These are phyloP conservation scores for Boletus rubropictus DNA, from an alignment of 768 basidiomycete species.

Conservation along the genomic window DNA sequence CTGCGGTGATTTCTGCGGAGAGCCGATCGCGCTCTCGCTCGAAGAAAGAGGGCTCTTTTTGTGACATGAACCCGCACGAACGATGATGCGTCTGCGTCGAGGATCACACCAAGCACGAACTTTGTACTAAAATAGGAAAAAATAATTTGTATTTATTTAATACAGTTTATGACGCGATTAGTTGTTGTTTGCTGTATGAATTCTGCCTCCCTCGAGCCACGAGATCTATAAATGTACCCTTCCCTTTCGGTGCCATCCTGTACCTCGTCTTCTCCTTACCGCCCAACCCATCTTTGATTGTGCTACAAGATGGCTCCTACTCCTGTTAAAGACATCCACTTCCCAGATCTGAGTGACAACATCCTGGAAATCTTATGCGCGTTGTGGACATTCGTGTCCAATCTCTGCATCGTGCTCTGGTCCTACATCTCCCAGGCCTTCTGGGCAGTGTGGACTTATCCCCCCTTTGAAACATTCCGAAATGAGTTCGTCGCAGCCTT, in stretches of 20 bases:
- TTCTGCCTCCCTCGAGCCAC: not conserved
- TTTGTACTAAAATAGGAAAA: too few relatives aligned
- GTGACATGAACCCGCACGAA: slow-evolving; percentile 23
- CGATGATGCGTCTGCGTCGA: too few relatives aligned
- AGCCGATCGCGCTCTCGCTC: slow-evolving; percentile 75
- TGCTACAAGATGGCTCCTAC: slow-evolving; percentile 10
- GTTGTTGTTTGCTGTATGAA: too few relatives aligned
- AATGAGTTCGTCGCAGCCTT: slow-evolving; percentile 10
- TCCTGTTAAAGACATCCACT: slow-evolving; percentile 17
- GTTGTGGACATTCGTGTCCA: slow-evolving; percentile 4
- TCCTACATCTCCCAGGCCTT: slow-evolving; percentile 6
- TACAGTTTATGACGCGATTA: too few relatives aligned
- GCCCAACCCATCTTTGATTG: not conserved
- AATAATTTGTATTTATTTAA: too few relatives aligned
- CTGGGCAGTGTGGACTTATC: slow-evolving; percentile 15
- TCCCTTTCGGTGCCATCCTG: too few relatives aligned
- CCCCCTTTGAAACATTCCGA: slow-evolving; percentile 21
- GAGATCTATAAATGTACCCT: not conserved
- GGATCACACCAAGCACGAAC: too few relatives aligned
- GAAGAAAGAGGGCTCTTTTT: slow-evolving; percentile 55
- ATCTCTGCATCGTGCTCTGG: slow-evolving; percentile 6
- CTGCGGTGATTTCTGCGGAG: slow-evolving; percentile 66
- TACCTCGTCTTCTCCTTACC: not conserved
- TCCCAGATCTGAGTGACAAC: slow-evolving; percentile 11
- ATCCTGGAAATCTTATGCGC: slow-evolving; percentile 12